Conservation (phyloP, 2,329 filamentous ascomycete genomes). For the Trichoderma sp. region DNA sequence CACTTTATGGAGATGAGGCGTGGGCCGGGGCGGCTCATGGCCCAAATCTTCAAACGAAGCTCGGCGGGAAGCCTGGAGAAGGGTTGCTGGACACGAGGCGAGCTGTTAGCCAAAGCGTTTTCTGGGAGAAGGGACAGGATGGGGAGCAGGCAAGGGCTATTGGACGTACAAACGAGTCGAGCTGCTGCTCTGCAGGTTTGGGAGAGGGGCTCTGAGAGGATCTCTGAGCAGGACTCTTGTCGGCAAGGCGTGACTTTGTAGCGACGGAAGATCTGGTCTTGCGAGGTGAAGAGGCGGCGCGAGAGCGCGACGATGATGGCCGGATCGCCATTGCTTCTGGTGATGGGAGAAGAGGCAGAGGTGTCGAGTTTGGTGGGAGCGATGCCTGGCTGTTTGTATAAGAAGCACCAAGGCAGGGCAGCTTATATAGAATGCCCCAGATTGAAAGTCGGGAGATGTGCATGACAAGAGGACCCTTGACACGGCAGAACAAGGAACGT, state of each 20-base stretch:
- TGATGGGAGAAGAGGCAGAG: background rate
- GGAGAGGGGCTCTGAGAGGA: background rate
- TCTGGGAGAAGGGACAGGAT: background rate
- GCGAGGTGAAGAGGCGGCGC: background rate
- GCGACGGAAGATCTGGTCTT: background rate
- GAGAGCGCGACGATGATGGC: background rate
- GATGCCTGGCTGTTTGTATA: background rate
- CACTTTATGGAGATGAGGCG: constrained; percentile 45
- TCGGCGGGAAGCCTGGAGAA: constrained; percentile 46
- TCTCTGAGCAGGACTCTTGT: background rate
- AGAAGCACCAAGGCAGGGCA: background rate
- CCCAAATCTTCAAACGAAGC: constrained; percentile 48
- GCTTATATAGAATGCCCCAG: background rate
- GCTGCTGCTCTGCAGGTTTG: background rate
- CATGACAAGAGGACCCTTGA: background rate
- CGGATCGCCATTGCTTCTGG: constrained; percentile 1
- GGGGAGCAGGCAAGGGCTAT: background rate
- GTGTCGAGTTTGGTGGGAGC: background rate
- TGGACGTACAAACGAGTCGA: constrained; percentile 10
- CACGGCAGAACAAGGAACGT: background rate
- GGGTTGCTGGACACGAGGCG: constrained; percentile 32
- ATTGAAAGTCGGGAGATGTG: background rate
- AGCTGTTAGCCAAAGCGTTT: background rate
- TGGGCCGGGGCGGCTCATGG: constrained; percentile 40
- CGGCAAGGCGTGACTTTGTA: background rate